Conservation (phyloP, 192 early-diverging fungal genomes). For the Coemansia sp. region DNA sequence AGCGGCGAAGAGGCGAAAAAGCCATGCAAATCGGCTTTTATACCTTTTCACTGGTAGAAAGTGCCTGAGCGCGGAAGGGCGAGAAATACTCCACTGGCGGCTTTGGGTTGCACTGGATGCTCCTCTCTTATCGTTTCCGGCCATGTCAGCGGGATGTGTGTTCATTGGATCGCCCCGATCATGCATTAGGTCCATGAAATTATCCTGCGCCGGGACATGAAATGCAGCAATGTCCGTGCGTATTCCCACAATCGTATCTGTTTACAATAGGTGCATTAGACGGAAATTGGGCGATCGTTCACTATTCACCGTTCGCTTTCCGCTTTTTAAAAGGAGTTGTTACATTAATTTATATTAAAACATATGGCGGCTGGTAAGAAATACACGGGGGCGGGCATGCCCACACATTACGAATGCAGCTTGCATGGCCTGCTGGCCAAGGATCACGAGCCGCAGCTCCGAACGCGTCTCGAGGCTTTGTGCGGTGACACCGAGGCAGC, state of each 20-base stretch:
- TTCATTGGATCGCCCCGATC: neutral
- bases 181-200: neutral
- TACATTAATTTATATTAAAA: slow-evolving; percentile 1
- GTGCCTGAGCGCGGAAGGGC: neutral
- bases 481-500: slow-evolving; percentile 62
- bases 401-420: slow-evolving; percentile 58
- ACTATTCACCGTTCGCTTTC: neutral
- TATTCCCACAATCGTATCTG: neutral
- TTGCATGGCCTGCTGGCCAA: slow-evolving; percentile 57
- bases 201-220: neutral
- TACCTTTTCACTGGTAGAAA: neutral
- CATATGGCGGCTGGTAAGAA: slow-evolving; percentile 47
- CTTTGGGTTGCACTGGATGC: neutral
- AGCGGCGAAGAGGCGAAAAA: neutral
- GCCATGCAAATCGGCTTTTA: neutral
- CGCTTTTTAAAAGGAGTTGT: neutral
- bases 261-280: neutral
- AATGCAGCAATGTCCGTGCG: neutral
- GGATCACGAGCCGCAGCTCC: slow-evolving; percentile 53
- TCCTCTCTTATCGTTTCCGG: neutral
- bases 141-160: neutral
- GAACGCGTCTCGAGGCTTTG: slow-evolving; percentile 66
- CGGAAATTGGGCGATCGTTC: neutral
- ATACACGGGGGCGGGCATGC: slow-evolving; percentile 20
- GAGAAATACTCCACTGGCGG: neutral